Evolutionary conservation across 1,139 yeast species (phyloP).

Genomic region (Hansenula anomala): DNA sequence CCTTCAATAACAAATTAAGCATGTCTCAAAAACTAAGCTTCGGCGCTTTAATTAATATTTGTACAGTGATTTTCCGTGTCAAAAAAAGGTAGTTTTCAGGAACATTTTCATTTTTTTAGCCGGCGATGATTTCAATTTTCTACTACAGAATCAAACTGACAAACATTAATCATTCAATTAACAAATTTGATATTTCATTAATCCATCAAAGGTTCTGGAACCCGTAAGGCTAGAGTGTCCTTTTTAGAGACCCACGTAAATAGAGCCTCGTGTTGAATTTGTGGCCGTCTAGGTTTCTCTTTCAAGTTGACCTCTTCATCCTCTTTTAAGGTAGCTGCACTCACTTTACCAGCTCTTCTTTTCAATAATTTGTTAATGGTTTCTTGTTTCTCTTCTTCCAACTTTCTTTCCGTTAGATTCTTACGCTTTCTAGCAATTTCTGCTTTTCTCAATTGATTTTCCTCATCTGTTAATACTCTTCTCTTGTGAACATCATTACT

Average conservation of each 20-base stretch:
- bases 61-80: too few species aligned
- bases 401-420: conserved; percentile 74
- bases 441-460: conserved; percentile 72
- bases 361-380: conserved; percentile 81
- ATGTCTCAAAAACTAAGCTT: too few species aligned
- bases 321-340: conserved; percentile 36
- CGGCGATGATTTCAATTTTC: too few species aligned
- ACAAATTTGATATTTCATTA: too few species aligned
- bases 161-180: too few species aligned
- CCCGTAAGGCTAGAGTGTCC: conserved; percentile 23
- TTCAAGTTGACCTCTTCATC: conserved; percentile 30
- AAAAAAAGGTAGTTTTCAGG: too few species aligned
- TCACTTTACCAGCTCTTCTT: conserved; percentile 66
- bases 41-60: too few species aligned
- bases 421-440: conserved; percentile 88
- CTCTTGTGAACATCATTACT: conserved; percentile 35
- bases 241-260: conserved; percentile 34
- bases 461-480: conserved; percentile 71
- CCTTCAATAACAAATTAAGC: too few species aligned
- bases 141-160: too few species aligned
- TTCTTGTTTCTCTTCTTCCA: conserved; percentile 91
- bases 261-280: conserved; percentile 42
- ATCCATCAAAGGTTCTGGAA: conserved; percentile 13
- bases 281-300: conserved; percentile 34
- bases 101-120: too few species aligned